Base-by-base conservation (phyloP, 2,329 filamentous ascomycete genomes). In the Blastomyces percursus region DNA sequence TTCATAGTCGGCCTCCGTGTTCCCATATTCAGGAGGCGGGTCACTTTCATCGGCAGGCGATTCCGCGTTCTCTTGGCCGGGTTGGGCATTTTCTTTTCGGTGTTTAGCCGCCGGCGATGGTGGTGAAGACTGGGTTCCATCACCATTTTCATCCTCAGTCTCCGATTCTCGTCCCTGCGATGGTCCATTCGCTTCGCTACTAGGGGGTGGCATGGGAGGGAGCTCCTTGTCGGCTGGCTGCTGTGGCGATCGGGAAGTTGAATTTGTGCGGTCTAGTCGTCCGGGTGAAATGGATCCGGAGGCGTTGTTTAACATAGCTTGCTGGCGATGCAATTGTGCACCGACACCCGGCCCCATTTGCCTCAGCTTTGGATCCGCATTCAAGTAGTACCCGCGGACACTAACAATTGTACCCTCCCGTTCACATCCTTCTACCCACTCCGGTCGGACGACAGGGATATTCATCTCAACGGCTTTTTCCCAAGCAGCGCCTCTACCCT, bases 341-440 rank as follows among this genome's bases (percentile, higher is more conserved):
- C 64, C 64, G 2, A 66, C 57, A n/a, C 73, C 71, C 9, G 71
- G 74, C 7, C 77, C 76, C 35, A 78, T 69, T 62, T 83, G 81
- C 62, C 85, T 77, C 67, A 85, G 74, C 69, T 84, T 84, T 21
- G 85, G 84, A 72, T 90, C 87, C 2, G 93, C 94, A 72, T 96
- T 92, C 40, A 99, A 82, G 75, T 99, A 99, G 77, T 96, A 99
- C 69, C 92, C 92, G 69, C 94, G 87, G 38, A 97, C 94, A 59
- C 93, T 91, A 2, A 97, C 87, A 66, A 99, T 96, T 64, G 91
- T 86, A 54, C 93, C 93, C 74, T 90, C 92, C 67, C 89, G 84
- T 77, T 97, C 93, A 73, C 94, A 99, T n/a, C 91, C 93, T 69
- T 96, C 89, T 38, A 99, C 84, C 94, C 94, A 99, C 75, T 99